A percentile compares a stretch with the other conserved stretches of the same genome.
Evolutionary conservation across 306 rosid genomes (phyloP).

Genomic region (Senna siamea): DNA sequence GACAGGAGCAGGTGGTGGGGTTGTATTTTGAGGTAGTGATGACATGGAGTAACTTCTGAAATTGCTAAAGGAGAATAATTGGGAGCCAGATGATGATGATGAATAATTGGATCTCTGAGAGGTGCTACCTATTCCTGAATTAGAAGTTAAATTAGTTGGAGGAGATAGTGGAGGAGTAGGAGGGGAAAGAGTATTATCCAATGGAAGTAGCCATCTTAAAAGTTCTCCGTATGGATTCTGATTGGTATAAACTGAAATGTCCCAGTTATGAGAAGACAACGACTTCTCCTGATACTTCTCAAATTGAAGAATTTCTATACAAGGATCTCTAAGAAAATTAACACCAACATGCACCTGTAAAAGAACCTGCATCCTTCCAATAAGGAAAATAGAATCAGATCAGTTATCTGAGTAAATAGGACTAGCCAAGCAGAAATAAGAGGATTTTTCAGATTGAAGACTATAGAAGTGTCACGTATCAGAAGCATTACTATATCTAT

Average conservation of each 20-base stretch:
- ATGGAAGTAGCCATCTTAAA: constrained; percentile 93
- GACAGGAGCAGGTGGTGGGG: constrained; percentile 55
- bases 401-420: constrained; percentile 50
- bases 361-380: constrained; percentile 98
- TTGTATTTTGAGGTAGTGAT: constrained; percentile 72
- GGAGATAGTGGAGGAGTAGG: constrained; percentile 69
- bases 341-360: constrained; percentile 94
- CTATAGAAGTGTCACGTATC: background rate
- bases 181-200: constrained; percentile 70
- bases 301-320: constrained; percentile 94
- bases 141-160: constrained; percentile 48
- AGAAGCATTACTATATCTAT: constrained; percentile 15
- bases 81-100: constrained; percentile 78
- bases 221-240: constrained; percentile 81
- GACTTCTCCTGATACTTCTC: constrained; percentile 72
- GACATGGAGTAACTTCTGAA: constrained; percentile 99
- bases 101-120: constrained; percentile 60
- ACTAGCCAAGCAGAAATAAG: constrained; percentile 32
- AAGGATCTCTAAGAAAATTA: constrained; percentile 77
- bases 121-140: constrained; percentile 56
- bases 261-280: constrained; percentile 57
- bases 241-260: constrained; percentile 44
- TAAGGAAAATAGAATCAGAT: constrained; percentile 77
- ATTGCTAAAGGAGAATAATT: constrained; percentile 76
- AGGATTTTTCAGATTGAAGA: constrained; percentile 30